Base-by-base conservation (phyloP, 2,329 filamentous ascomycete genomes). In the Pseudogymnoascus pannorum region DNA sequence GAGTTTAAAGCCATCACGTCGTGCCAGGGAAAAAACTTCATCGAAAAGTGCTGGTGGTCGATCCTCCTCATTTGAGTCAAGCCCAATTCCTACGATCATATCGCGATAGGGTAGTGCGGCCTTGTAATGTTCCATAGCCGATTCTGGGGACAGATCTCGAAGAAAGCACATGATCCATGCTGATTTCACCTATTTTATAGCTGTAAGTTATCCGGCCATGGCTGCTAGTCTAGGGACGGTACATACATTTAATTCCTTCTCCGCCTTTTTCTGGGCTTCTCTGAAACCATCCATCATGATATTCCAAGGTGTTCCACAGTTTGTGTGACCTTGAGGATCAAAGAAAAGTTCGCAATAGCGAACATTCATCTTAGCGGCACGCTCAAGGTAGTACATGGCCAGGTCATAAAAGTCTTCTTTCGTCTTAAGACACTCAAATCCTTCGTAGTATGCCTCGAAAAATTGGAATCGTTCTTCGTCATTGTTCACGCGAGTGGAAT, bases 301-400 rank as follows among this genome's bases (percentile, higher is more conserved):
- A 20, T 80, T 75, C 68, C 88, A 85, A 2, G 77, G 65, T 3
- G 92, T 75, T 4, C 85, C 86, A 16, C 87, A 80, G 18, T 75
- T 75, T 4, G 83, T 80, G 73, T 92, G 89, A 1, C 85, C 87
- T 73, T 92, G 88, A 1, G 88, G 87, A 71, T 92, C 88, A 74
- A 92, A 91, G 75, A 91, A 92, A 66, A 90, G 80, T 72, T 92
- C 88, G 26, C 85, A 86, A 69, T 92, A 88, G 57, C 81, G 78
- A 1, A 91, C 83, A 54, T 82, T 82, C 66, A 90, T 83, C 5
- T 75, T 74, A 14, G 80, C 77, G 1, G 86, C 88, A 62, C 79
- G 82, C 48, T 78, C 70, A 71, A 91, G 87, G 75, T 92, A 92
- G 62, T 80, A 79, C 77, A 83, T 87, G 1, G 87, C 87, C 18